These are phyloP conservation scores for Trichoderma sp. DNA, from an alignment of 2,329 filamentous ascomycete genomes.

Conservation along the genomic window DNA sequence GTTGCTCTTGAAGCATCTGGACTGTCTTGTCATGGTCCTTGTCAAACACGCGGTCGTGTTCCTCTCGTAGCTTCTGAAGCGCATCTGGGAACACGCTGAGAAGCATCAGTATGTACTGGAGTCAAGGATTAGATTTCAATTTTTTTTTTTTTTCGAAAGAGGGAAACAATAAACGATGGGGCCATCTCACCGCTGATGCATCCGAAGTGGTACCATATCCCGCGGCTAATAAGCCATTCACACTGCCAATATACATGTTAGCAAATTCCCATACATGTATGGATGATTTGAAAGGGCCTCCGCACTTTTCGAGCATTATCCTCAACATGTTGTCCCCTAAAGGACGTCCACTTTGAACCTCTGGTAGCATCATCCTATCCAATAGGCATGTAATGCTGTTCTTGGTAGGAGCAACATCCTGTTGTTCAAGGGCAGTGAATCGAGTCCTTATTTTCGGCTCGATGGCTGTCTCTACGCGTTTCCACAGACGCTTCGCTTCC, in stretches of 20 bases:
- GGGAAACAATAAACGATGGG: background rate
- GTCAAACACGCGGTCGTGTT: slow-evolving; percentile 34
- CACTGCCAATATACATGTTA: background rate
- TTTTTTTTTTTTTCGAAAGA: background rate
- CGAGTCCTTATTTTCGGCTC: background rate
- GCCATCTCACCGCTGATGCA: background rate
- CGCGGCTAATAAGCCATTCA: background rate
- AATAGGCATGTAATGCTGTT: background rate
- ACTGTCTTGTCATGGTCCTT: slow-evolving; percentile 37
- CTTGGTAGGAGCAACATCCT: background rate
- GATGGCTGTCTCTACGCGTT: background rate
- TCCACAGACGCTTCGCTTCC: background rate
- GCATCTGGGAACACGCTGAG: slow-evolving; percentile 30
- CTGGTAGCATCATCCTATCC: background rate
- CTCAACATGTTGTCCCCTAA: background rate
- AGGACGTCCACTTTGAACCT: background rate
- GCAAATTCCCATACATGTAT: background rate
- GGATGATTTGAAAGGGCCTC: background rate
- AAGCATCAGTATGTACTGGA: slow-evolving; percentile 26
- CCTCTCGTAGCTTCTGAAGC: slow-evolving; percentile 28
- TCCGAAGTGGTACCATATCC: background rate
- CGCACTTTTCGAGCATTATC: background rate
- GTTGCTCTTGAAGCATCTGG: slow-evolving; percentile 43
- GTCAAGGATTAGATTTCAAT: background rate
- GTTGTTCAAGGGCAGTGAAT: background rate